These are phyloP conservation scores for Osmanthus fragrans DNA, from an alignment of 257 asterid genomes.

Conservation along the genomic window DNA sequence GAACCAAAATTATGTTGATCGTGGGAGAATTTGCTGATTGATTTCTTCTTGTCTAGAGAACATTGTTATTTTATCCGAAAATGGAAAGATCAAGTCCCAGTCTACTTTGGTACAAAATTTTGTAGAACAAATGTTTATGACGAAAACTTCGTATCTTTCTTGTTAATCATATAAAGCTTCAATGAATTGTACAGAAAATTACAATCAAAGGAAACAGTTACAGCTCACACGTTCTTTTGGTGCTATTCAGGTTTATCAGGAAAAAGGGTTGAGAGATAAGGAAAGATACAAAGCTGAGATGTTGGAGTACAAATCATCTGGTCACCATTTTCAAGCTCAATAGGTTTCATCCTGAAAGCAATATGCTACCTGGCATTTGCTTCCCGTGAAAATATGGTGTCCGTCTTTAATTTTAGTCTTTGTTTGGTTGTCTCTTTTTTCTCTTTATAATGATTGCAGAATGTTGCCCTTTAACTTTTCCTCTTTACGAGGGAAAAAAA, in stretches of 20 bases:
- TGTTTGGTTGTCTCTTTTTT: not conserved
- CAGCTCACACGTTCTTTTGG: not conserved
- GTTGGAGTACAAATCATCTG: constrained; percentile 70
- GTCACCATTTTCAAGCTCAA: constrained; percentile 34
- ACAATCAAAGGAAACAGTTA: not conserved
- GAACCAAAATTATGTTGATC: not conserved
- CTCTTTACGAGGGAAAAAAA: not conserved
- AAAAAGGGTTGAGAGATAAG: constrained; percentile 77
- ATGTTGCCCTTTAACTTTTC: not conserved
- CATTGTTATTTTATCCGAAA: not conserved
- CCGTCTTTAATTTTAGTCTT: not conserved
- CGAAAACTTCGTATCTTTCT: not conserved
- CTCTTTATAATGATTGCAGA: not conserved
- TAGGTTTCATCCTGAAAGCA: constrained; percentile 4
- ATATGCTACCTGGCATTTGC: not conserved
- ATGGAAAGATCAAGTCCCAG: too few species aligned
- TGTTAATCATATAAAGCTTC: not conserved
- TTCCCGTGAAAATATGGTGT: not conserved
- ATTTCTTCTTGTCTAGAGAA: not conserved
- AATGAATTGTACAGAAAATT: not conserved
- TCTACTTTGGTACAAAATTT: not conserved
- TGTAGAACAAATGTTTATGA: not conserved
- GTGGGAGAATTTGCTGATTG: not conserved
- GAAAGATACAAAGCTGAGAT: constrained; percentile 87
- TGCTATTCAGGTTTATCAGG: constrained; percentile 83